Evolutionary conservation across 257 asterid species (phyloP).

Genomic region (Asclepias syriaca): DNA sequence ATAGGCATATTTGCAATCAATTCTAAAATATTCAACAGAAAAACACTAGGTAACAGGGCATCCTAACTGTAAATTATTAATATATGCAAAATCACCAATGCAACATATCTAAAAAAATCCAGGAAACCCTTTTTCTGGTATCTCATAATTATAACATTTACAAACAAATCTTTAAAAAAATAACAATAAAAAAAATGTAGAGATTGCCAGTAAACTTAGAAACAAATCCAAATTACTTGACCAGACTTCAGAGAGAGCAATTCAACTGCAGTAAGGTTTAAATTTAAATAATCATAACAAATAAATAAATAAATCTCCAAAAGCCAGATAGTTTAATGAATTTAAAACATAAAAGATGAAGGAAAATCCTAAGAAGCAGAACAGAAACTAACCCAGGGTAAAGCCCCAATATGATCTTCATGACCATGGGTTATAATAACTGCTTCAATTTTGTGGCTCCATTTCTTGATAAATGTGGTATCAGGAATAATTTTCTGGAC

Average conservation of each 20-base stretch:
- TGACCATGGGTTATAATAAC: constrained; percentile 98
- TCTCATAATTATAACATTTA: neutral
- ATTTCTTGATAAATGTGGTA: constrained; percentile 81
- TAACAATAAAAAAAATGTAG: neutral
- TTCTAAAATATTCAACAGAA: neutral
- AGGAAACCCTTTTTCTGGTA: neutral
- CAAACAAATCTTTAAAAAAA: neutral
- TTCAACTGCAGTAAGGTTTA: neutral
- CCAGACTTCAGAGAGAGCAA: neutral
- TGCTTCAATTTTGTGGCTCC: constrained; percentile 99
- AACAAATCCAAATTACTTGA: neutral
- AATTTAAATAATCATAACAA: too few relatives aligned
- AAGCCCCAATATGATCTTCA: constrained; percentile 99
- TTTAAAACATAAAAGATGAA: constrained; percentile 6
- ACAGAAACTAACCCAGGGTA: constrained; percentile 96
- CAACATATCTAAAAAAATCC: neutral
- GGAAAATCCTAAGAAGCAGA: constrained; percentile 30
- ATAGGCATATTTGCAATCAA: neutral
- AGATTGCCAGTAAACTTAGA: neutral
- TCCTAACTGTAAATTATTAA: neutral
- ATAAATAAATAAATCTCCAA: neutral
- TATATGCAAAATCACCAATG: neutral
- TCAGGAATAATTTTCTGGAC: constrained; percentile 99
- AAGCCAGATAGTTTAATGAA: neutral
- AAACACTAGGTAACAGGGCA: neutral